Evolutionary conservation across 192 early-diverging fungal genomes (phyloP).

Genomic region (Gigaspora rosea): DNA sequence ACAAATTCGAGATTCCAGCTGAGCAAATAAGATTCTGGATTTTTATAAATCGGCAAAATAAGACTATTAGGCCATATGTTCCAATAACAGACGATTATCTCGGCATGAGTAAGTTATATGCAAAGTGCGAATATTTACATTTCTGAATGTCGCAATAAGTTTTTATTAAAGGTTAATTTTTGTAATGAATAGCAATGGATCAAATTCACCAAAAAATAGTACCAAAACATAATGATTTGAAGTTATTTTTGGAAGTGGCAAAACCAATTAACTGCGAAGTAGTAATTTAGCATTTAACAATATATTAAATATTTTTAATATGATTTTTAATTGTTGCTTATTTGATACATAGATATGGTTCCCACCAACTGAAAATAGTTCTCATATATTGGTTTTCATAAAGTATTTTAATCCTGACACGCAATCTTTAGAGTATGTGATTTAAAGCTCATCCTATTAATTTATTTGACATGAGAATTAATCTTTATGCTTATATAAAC

Average conservation of each 20-base stretch:
- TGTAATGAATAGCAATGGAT: conserved; percentile 41
- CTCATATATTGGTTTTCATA: no score
- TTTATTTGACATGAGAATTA: not conserved
- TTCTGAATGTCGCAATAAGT: not conserved
- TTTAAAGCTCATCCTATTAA: no score
- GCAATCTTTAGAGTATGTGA: conserved; percentile 58
- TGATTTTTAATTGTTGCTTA: no score
- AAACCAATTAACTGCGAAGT: conserved; percentile 37
- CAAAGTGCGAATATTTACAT: not conserved
- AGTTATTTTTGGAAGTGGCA: conserved; percentile 42
- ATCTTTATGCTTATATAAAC: conserved; percentile 43
- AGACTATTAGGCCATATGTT: conserved; percentile 83
- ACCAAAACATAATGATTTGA: conserved; percentile 38
- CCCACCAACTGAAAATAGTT: no score
- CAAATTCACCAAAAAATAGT: conserved; percentile 37
- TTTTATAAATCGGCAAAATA: conserved; percentile 84
- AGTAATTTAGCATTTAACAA: conserved; percentile 28
- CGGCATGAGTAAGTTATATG: conserved; percentile 42
- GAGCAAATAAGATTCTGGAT: conserved; percentile 81
- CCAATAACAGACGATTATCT: conserved; percentile 58
- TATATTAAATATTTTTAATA: not conserved
- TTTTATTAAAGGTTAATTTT: not conserved
- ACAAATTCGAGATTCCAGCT: conserved; percentile 45
- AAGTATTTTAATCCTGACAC: not conserved
- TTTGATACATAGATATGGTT: no score